These are phyloP conservation scores for Dryadomyces quercus-mongolicae DNA, from an alignment of 2,329 filamentous ascomycete genomes.

Conservation along the genomic window DNA sequence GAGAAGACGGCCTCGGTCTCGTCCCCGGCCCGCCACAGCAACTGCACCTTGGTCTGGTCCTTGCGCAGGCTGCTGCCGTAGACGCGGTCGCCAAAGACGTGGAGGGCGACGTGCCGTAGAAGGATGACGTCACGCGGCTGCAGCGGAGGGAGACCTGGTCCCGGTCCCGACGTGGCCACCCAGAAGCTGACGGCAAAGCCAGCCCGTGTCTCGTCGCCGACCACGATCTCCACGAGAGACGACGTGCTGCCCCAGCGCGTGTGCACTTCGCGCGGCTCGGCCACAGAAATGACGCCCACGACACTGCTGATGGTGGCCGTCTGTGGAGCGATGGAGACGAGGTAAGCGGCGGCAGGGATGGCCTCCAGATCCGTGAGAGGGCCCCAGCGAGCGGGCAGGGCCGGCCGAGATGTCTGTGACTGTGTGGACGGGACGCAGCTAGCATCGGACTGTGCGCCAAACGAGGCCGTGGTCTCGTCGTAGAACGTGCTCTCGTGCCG, in stretches of 20 bases:
- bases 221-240: slow-evolving; percentile 62
- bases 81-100: slow-evolving; percentile 62
- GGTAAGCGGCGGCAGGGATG: slow-evolving; percentile 54
- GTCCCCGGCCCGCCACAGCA: slow-evolving; percentile 44
- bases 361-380: slow-evolving; percentile 53
- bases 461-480: background rate
- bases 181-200: slow-evolving; percentile 24
- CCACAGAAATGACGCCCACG: slow-evolving; percentile 64
- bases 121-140: slow-evolving; percentile 66
- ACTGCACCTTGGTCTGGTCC: slow-evolving; percentile 54
- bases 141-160: slow-evolving; percentile 32
- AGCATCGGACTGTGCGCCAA: background rate
- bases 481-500: background rate
- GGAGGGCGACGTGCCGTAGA: slow-evolving; percentile 66
- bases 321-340: slow-evolving; percentile 59
- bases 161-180: slow-evolving; percentile 9
- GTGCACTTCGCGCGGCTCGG: slow-evolving; percentile 52
- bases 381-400: slow-evolving; percentile 17
- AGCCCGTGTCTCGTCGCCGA: slow-evolving; percentile 75
- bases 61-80: slow-evolving; percentile 73
- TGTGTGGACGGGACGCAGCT: background rate
- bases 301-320: slow-evolving; percentile 75
- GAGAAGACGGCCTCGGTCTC: background rate
- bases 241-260: slow-evolving; percentile 51
- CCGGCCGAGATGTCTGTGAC: slow-evolving; percentile 10